Evolutionary conservation across 2,329 filamentous ascomycete species (phyloP), one percentile per base, ranked within the genome.

Genomic region (Hymenoscyphus fraxineus): DNA sequence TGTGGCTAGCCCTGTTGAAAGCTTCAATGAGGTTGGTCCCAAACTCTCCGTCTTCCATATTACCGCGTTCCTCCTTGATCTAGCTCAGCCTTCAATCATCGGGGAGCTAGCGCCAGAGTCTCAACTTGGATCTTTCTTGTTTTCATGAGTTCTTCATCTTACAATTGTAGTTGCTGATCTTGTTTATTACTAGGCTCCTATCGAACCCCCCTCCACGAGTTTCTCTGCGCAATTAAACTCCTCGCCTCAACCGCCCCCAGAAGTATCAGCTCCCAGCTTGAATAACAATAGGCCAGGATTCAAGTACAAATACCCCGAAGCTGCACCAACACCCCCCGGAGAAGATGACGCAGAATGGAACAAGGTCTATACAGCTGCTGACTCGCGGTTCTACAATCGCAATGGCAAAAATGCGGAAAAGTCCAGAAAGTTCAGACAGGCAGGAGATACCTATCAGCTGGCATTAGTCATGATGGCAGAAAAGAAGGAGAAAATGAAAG

Each of bases 291-390:
- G 59, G 9, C 57, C 67, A n/a, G 65, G 65, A 13, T 74, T 73
- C 59, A 74, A 72, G 59, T 76, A 73, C 67, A 74, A 76, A 60
- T 74, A 76, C 59, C 69, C 70, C 5, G 66, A 76, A 58, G 73
- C 74, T 3, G 62, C 61, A 12, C 73, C 74, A 9, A 73, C 71
- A 27, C 74, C 74, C 5, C 64, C 64, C 19, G 73, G 70, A n/a
- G 69, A 73, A 38, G 69, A 71, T 31, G 71, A 74, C 58, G 59
- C 63, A 9, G 66, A 68, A 13, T 76, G 74, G 74, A 74, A 75
- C 54, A 72, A 73, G 56, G 66, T 70, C 3, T 76, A 71, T 41
- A 75, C 70, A 4, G 71, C 71, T 15, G 73, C 74, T 31, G 74
- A 76, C 59, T 74, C 72, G 13, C 64, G 70, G 6, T 70, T 73